These are phyloP conservation scores for Penicillium digitatum DNA, from an alignment of 2,329 filamentous ascomycete species.

Conservation along the genomic window DNA sequence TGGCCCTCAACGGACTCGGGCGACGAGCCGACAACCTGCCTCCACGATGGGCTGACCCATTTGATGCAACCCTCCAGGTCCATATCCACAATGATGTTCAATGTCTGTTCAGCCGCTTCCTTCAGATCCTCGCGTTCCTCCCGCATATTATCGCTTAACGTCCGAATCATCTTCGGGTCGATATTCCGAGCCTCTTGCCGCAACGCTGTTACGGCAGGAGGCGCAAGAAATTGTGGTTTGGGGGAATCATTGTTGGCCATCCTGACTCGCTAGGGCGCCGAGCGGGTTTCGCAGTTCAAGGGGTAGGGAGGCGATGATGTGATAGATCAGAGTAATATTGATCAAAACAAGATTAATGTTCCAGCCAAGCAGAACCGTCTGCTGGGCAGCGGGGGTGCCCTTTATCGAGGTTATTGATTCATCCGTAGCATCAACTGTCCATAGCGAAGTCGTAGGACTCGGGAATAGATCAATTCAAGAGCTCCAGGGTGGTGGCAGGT, in stretches of 20 bases:
- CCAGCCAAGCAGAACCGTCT: conserved; percentile 39
- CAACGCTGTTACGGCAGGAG: conserved; percentile 44
- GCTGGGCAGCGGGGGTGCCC: conserved; percentile 45
- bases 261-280: conserved; percentile 22
- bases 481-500: neutral
- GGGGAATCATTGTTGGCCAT: conserved; percentile 44
- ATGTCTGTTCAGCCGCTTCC: conserved; percentile 90
- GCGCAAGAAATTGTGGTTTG: conserved; percentile 41
- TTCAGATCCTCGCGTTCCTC: conserved; percentile 91
- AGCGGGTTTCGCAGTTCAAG: conserved; percentile 1
- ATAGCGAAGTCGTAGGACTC: conserved; percentile 27
- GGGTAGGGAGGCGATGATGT: neutral
- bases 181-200: conserved; percentile 42
- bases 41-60: conserved; percentile 97
- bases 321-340: neutral
- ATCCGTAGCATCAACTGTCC: conserved; percentile 41
- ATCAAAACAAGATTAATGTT: conserved; percentile 12
- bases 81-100: conserved; percentile 94
- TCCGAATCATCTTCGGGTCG: conserved; percentile 51
- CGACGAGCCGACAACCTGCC: conserved; percentile 79
- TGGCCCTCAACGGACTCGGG: conserved; percentile 69
- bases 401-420: conserved; percentile 39
- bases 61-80: conserved; percentile 84
- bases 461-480: conserved; percentile 6
- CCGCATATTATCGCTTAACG: conserved; percentile 82